Evolutionary conservation across 495 filamentous ascomycete species (phyloP).

Genomic region (Penicillium turbatum): DNA sequence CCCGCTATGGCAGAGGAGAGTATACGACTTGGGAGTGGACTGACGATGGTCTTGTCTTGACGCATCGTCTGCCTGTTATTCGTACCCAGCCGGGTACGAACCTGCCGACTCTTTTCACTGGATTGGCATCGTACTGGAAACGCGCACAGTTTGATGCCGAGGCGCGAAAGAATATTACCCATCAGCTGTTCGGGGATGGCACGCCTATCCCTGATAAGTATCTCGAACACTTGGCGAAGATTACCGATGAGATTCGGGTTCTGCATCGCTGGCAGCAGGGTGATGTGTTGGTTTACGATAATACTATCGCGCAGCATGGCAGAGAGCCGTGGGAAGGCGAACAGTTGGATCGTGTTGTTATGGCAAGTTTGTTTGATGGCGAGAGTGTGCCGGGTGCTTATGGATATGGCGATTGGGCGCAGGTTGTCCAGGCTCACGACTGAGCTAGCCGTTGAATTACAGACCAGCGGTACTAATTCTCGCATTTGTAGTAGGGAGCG

Average conservation of each 20-base stretch:
- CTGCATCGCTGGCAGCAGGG: slow-evolving; percentile 38
- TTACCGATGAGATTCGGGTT: slow-evolving; percentile 47
- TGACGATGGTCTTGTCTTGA: slow-evolving; percentile 37
- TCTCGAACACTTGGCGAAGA: slow-evolving; percentile 40
- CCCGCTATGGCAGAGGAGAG: slow-evolving; percentile 31
- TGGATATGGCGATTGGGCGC: slow-evolving; percentile 42
- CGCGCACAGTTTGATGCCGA: slow-evolving; percentile 25
- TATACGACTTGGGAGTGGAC: slow-evolving; percentile 48
- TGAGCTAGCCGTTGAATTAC: not conserved
- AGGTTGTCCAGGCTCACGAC: slow-evolving; percentile 38
- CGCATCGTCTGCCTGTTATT: slow-evolving; percentile 43
- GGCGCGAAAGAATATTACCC: slow-evolving; percentile 21
- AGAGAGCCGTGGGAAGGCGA: slow-evolving; percentile 45
- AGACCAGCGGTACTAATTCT: not conserved
- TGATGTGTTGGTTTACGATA: slow-evolving; percentile 46
- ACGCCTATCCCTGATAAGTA: slow-evolving; percentile 49
- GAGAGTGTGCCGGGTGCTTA: slow-evolving; percentile 42
- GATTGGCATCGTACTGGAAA: slow-evolving; percentile 44
- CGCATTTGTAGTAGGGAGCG: no score
- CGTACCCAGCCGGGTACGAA: slow-evolving; percentile 46
- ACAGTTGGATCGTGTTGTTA: slow-evolving; percentile 40
- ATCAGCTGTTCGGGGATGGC: slow-evolving; percentile 45
- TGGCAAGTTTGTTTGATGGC: slow-evolving; percentile 45
- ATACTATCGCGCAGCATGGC: slow-evolving; percentile 46
- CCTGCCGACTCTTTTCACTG: slow-evolving; percentile 50